Evolutionary conservation across 495 filamentous ascomycete genomes (phyloP), one percentile per base, ranked within the genome.

Genomic region (Annulohypoxylon stygium): DNA sequence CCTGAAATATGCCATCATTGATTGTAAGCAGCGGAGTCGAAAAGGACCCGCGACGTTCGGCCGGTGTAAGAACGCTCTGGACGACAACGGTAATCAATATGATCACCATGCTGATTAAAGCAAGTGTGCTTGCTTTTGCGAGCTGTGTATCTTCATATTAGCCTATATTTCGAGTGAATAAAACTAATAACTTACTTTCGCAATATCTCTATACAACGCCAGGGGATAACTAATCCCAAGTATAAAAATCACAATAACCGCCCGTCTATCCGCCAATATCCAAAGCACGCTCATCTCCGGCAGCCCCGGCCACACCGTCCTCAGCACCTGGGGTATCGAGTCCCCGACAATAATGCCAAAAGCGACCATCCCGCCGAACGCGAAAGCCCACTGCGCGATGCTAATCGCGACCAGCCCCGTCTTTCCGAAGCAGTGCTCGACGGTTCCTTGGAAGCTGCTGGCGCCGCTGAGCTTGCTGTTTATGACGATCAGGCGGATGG

Each of bases 271-370:
- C 9, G 91, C 92, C 63, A 98, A 79, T 60, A 97, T 85, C 82
- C 93, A 91, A 16, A 97, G 82, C 16, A 98, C 91, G 2, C 92
- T 86, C 79, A 90, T 88, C n/a, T 90, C 83, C 39, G 82, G 79
- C 34, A 98, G 79, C 6, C 87, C 88, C 1, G 97, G 96, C 80
- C 95, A 97, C 9, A 97, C 76, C 10, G 94, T 93, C 16, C 83
- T 82, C 72, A 98, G 77, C 36, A 99, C 96, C 80, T 93, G 93
- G 0, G 96, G 96, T 74, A 99, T 97, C 1, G 93, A 92, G 79
- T 99, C 96, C 23, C 96, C 96, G 25, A 99, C 91, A 79, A 99
- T 98, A 65, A 99, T 93, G 64, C 95, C 96, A 82, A 97, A 99
- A 20, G 97, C 97, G 45, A 98, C 88, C 97, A 98, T 98, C 57